A percentile compares a stretch with the other conserved stretches of the same genome.
phyloP scores from a whole-genome alignment of 768 basidiomycete genomes.

The Macrolepiota fuliginosa region DNA sequence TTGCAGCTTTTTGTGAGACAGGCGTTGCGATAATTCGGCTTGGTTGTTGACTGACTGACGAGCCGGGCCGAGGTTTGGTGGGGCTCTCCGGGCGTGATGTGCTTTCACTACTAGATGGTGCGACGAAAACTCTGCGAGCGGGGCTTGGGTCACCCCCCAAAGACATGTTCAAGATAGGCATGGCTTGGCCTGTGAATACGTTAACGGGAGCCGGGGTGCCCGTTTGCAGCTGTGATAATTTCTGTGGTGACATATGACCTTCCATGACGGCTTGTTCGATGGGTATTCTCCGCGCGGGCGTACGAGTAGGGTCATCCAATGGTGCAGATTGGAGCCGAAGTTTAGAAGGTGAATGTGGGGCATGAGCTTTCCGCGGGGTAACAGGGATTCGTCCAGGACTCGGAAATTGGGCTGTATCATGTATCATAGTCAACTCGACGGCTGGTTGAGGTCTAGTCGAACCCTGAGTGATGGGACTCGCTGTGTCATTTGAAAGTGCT shows the following conservation, averaged over 20 bases:
- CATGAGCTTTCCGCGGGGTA: constrained; percentile 13
- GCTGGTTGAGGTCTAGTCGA: constrained; percentile 27
- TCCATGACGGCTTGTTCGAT: constrained; percentile 49
- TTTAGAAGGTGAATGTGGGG: constrained; percentile 23
- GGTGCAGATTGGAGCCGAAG: constrained; percentile 26
- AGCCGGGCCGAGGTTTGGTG: not conserved
- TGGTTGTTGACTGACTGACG: not conserved
- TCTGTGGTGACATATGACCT: constrained; percentile 49
- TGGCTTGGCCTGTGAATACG: constrained; percentile 3
- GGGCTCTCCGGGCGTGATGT: constrained; percentile 13
- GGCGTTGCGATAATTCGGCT: not conserved
- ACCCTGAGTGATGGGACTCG: not conserved
- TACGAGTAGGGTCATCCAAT: constrained; percentile 40
- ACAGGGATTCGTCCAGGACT: constrained; percentile 22
- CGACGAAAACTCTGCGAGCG: constrained; percentile 11
- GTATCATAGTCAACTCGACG: constrained; percentile 19
- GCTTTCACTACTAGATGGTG: not conserved
- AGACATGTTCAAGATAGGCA: constrained; percentile 10
- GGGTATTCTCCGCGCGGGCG: constrained; percentile 66
- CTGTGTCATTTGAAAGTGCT: not conserved
- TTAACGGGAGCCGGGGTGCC: constrained; percentile 16
- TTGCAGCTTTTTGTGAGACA: not conserved
- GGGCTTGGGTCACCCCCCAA: constrained; percentile 9
- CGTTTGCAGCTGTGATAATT: constrained; percentile 31
- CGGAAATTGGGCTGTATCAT: constrained; percentile 23